Evolutionary conservation across 2,329 filamentous ascomycete genomes (phyloP), one percentile per base, ranked within the genome.

Genomic region (Xylaria polymorpha): DNA sequence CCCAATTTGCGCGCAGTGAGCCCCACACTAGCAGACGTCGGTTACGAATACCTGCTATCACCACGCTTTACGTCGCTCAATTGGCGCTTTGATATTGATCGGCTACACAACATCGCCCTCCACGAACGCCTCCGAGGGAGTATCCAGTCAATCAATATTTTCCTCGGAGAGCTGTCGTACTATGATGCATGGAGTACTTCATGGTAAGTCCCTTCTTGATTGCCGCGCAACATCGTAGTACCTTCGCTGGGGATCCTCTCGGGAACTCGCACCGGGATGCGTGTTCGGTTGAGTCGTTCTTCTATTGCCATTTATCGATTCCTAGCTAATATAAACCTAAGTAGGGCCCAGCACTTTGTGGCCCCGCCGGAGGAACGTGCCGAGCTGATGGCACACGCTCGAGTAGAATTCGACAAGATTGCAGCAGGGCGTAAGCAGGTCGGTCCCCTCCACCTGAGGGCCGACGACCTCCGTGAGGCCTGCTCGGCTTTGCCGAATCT

Each of bases 51-150:
- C 66, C 75, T 85, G 66, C 72, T 85, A 32, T 74, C 77, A n/a
- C 72, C 81, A 2, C 71, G 77, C 62, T 85, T 87, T 74, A 79
- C 76, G 29, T 80, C 80, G 20, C 75, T 85, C 55, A 80, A 80
- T 60, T 85, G 83, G 81, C 80, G 81, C 61, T 78, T 83, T 72
- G 84, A 86, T 71, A 79, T 84, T 50, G 77, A 79, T 53, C 80
- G 83, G 18, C 79, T 87, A 22, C 79, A 82, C 65, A 77, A 77
- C 58, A 83, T 87, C 65, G 82, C 84, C 18, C 75, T 76, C 61
- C 79, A 84, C 69, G 79, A 81, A 46, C 81, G 80, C 6, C 80
- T 85, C 39, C 80, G 81, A 60, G 74, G 74, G 51, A 79, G 78
- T 67, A 82, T 86, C 74, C 78, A 79, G 35, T 79, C 81, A 22